These are phyloP conservation scores for Scedosporium minutisporum DNA, from an alignment of 2,329 filamentous ascomycete genomes.

Conservation along the genomic window DNA sequence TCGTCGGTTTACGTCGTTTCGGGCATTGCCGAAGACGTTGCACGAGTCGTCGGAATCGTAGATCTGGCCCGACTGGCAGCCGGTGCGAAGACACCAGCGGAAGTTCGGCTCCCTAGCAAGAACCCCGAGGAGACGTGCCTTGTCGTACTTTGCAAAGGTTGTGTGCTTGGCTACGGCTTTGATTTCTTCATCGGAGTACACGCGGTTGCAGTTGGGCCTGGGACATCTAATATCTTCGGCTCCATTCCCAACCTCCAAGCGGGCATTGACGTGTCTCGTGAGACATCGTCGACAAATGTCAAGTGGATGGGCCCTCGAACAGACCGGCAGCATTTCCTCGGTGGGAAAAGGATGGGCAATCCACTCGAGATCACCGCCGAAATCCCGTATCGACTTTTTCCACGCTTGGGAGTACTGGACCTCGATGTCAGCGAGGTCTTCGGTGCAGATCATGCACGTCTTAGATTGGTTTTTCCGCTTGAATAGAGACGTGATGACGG, in stretches of 20 bases:
- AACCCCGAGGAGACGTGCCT: constrained; percentile 4
- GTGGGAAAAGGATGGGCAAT: constrained; percentile 9
- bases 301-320: constrained; percentile 8
- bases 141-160: constrained; percentile 11
- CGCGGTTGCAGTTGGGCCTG: constrained; percentile 7
- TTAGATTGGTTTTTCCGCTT: not conserved
- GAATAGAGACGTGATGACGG: not conserved
- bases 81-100: constrained; percentile 16
- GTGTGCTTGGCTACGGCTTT: constrained; percentile 1
- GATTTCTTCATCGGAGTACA: constrained; percentile 11
- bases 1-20: not conserved
- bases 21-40: not conserved
- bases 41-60: constrained; percentile 7
- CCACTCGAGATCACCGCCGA: constrained; percentile 8
- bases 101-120: constrained; percentile 10
- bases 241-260: constrained; percentile 9
- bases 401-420: not conserved
- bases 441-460: constrained; percentile 11
- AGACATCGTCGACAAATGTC: constrained; percentile 12
- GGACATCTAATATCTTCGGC: constrained; percentile 10
- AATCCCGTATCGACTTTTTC: not conserved
- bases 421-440: constrained; percentile 8
- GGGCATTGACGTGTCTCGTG: constrained; percentile 6
- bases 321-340: constrained; percentile 5
- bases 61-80: constrained; percentile 15